Conservation (phyloP, 2,329 filamentous ascomycete genomes). For the Phyllachora maydis region DNA sequence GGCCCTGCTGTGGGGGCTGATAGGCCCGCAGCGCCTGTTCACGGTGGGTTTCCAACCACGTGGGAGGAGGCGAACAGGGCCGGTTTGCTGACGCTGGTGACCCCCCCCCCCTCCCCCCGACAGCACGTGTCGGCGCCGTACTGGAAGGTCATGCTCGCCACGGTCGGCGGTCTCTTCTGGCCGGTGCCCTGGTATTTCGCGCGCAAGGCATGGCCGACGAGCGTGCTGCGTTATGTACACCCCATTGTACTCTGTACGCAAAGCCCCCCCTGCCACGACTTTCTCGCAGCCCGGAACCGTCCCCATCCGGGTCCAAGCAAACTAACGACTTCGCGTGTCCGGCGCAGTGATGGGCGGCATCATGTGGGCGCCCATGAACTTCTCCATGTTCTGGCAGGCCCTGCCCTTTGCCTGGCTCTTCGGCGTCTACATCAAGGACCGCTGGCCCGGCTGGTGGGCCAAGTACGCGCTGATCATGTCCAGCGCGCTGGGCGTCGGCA, state of each 20-base stretch:
- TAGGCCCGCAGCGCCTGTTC: conserved; percentile 69
- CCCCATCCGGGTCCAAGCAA: no score
- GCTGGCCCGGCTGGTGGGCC: conserved; percentile 61
- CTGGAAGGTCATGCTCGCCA: background rate
- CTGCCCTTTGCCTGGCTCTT: conserved; percentile 71
- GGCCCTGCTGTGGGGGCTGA: conserved; percentile 75
- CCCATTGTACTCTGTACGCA: conserved; percentile 31
- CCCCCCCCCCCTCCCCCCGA: background rate
- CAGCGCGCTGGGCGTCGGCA: conserved; percentile 62
- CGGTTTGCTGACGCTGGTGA: no score
- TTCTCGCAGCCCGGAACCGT: no score
- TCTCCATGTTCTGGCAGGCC: conserved; percentile 67
- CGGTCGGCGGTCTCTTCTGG: background rate
- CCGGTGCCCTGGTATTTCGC: background rate
- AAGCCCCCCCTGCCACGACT: no score
- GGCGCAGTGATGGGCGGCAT: conserved; percentile 29
- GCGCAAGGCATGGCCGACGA: background rate
- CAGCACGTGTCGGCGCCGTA: background rate
- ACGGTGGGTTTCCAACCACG: no score
- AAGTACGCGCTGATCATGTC: conserved; percentile 85
- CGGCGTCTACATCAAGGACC: conserved; percentile 53
- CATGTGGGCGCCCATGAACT: conserved; percentile 49
- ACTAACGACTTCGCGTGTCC: no score
- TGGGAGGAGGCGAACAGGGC: no score
- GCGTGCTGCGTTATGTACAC: background rate